Conservation (phyloP, 169 alveolate genomes). For the Plasmodium gallinaceum region DNA sequence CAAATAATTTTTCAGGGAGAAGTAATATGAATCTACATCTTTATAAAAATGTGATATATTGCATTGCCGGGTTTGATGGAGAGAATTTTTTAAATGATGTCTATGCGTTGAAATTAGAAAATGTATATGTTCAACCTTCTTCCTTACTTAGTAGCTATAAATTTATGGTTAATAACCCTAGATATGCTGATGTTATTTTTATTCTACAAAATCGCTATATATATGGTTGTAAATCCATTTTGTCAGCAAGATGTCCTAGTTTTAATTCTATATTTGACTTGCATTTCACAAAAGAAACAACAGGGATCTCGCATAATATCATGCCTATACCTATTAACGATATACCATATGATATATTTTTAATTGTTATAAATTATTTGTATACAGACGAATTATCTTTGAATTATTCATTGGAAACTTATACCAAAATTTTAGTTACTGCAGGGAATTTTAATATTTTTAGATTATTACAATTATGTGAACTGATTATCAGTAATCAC, state of each 20-base stretch:
- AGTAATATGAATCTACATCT: slow-evolving; percentile 32
- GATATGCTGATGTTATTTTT: slow-evolving; percentile 31
- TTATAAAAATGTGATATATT: slow-evolving; percentile 48
- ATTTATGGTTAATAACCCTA: slow-evolving; percentile 33
- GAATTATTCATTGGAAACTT: slow-evolving; percentile 22
- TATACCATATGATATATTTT: slow-evolving; percentile 11
- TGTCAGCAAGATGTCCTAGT: slow-evolving; percentile 19
- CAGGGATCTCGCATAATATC: background rate
- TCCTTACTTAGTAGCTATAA: background rate
- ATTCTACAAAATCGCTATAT: slow-evolving; percentile 16
- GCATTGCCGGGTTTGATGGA: slow-evolving; percentile 45
- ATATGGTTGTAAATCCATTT: slow-evolving; percentile 35
- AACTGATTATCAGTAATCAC: slow-evolving; percentile 4
- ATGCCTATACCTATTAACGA: slow-evolving; percentile 37
- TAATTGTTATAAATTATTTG: slow-evolving; percentile 28
- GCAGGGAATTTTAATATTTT: slow-evolving; percentile 5
- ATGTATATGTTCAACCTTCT: slow-evolving; percentile 33
- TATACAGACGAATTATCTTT: slow-evolving; percentile 28
- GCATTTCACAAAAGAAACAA: background rate
- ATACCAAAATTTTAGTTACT: slow-evolving; percentile 5
- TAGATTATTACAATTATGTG: slow-evolving; percentile 49
- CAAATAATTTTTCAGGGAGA: slow-evolving; percentile 23
- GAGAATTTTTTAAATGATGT: slow-evolving; percentile 28
- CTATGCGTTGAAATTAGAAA: slow-evolving; percentile 37
- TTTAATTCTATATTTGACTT: slow-evolving; percentile 22